A percentile compares a stretch with the other conserved stretches of the same genome.
These are phyloP conservation scores for Babesia caballi DNA, from an alignment of 169 alveolate genomes.

Conservation along the genomic window DNA sequence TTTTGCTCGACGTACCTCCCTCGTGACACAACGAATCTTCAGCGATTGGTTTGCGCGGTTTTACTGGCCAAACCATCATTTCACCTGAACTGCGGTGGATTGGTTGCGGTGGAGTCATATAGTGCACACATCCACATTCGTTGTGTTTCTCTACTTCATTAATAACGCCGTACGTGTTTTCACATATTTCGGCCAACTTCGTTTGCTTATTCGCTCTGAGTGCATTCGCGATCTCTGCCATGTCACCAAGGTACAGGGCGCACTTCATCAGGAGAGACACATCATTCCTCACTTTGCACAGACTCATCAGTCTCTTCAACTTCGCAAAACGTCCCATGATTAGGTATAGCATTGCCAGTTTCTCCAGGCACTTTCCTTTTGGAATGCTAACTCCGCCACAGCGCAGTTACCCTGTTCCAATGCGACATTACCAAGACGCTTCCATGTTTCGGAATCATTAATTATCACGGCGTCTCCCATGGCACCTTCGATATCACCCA, in stretches of 20 bases:
- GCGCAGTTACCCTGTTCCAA: conserved; percentile 79
- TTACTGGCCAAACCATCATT: conserved; percentile 22
- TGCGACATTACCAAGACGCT: conserved; percentile 67
- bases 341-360: conserved; percentile 81
- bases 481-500: conserved; percentile 67
- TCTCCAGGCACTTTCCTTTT: conserved; percentile 83
- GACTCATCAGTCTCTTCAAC: conserved; percentile 71
- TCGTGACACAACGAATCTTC: conserved; percentile 6
- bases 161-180: conserved; percentile 20
- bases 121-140: conserved; percentile 1
- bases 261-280: conserved; percentile 13
- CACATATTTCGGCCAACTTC: conserved; percentile 40
- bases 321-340: conserved; percentile 80
- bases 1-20: too few relatives aligned
- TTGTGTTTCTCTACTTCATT: neutral
- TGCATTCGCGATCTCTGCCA: conserved; percentile 32
- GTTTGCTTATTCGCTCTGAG: conserved; percentile 36
- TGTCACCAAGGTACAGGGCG: conserved; percentile 49
- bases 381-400: conserved; percentile 85
- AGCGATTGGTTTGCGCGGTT: neutral
- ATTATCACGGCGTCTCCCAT: conserved; percentile 68
- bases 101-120: conserved; percentile 59
- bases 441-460: conserved; percentile 69
- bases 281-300: conserved; percentile 66
- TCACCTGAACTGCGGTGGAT: conserved; percentile 43